These are phyloP conservation scores for Plasmodium fragile DNA, from an alignment of 169 alveolate genomes.

Conservation along the genomic window DNA sequence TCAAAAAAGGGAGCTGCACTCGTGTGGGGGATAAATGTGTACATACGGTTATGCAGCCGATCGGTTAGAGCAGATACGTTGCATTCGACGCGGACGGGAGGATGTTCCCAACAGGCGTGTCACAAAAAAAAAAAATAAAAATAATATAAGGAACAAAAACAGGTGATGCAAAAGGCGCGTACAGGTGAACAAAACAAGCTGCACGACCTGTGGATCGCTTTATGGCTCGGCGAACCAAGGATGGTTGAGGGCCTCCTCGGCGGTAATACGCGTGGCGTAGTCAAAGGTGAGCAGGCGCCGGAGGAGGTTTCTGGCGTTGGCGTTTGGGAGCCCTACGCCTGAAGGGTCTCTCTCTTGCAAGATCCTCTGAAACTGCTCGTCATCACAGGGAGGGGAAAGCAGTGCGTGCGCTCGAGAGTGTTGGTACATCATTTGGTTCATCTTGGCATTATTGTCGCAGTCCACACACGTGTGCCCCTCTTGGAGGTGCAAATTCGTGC, in stretches of 20 bases:
- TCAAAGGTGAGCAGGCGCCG: conserved; percentile 82
- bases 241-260: conserved; percentile 87
- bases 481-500: neutral
- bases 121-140: neutral
- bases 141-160: neutral
- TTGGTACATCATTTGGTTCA: neutral
- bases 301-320: conserved; percentile 84
- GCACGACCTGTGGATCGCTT: neutral
- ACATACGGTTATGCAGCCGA: neutral
- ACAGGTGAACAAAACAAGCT: neutral
- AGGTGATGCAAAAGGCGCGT: neutral
- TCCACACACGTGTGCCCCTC: neutral
- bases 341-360: conserved; percentile 64
- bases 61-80: no score
- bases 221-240: conserved; percentile 79
- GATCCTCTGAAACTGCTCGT: conserved; percentile 52
- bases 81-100: neutral
- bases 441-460: neutral
- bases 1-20: neutral
- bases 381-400: conserved; percentile 10
- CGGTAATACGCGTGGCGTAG: conserved; percentile 84
- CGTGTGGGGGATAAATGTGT: neutral
- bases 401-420: neutral
- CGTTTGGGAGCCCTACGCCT: conserved; percentile 65
- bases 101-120: neutral